Base-by-base conservation (phyloP, 805 yeast species). In the Candida endomychidarum region DNA sequence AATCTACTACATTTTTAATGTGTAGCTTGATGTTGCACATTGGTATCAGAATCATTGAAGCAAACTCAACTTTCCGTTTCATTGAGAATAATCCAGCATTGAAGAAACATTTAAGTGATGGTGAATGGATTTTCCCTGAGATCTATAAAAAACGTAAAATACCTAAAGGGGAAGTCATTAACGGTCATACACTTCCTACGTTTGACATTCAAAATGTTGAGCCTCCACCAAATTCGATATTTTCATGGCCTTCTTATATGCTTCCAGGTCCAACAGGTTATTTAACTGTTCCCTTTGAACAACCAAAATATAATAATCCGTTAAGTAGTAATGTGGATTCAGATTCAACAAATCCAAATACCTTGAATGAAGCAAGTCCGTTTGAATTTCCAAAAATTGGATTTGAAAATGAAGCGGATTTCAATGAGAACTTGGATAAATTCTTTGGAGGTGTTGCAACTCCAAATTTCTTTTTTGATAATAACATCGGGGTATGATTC, bases 391-490 rank as follows among this genome's bases (percentile, higher is more conserved):
- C 38, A 17, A 25, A 35, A 12, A 22, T 30, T n/a, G 33, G 33
- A 15, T 35, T 34, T 25, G 40, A 27, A 7, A 29, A n/a, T 23
- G 45, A 45, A 15, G 35, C 47, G 22, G 45, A 40, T 17, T 39
- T 39, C 20, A 28, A 27, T 28, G 52, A 52, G 17, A 31, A 40
- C 3, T 39, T 58, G 8, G 48, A 47, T 19, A 41, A 44, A 7
- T 45, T 46, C 17, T 51, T 59, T 12, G 63, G 60, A 37, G 47
- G 52, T 34, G 53, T 49, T 27, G 47, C 61, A 41, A 42, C 45
- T 9, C 72, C 72, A 9, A 67, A 67, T 45, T 65, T 58, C 41
- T 67, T 67, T 48, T 65, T 54, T 34, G 74, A 67, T 40, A 63
- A 63, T 33, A 63, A 53, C 41, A 36, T 59, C 29, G 60, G 60